Conservation (phyloP, 2,329 filamentous ascomycete species). For the Exophiala alcalophila region DNA sequence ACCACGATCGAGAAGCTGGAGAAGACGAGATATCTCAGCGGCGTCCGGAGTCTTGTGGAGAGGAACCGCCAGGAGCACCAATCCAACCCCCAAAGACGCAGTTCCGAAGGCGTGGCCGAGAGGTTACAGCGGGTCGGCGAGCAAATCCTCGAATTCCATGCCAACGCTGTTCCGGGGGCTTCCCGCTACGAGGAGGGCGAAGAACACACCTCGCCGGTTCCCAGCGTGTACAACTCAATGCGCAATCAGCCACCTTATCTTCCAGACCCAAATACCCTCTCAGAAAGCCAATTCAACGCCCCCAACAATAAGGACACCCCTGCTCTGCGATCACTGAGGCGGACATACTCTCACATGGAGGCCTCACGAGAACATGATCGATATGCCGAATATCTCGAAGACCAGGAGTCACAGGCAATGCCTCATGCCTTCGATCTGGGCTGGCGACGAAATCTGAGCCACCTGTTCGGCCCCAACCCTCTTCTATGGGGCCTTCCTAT, state of each 20-base stretch:
- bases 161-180: slow-evolving; percentile 75
- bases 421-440: slow-evolving; percentile 94
- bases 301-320: slow-evolving; percentile 23
- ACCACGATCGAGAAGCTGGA: slow-evolving; percentile 97
- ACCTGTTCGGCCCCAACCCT: slow-evolving; percentile 75
- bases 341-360: slow-evolving; percentile 49
- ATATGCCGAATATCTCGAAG: slow-evolving; percentile 80
- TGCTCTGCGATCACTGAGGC: slow-evolving; percentile 50
- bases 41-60: slow-evolving; percentile 68
- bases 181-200: slow-evolving; percentile 81
- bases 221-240: slow-evolving; percentile 20
- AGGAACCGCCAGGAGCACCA: slow-evolving; percentile 58
- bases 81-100: slow-evolving; percentile 41
- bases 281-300: slow-evolving; percentile 11
- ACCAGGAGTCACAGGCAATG: slow-evolving; percentile 80
- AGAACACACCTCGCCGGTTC: slow-evolving; percentile 44
- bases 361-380: slow-evolving; percentile 62
- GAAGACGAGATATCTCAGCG: slow-evolving; percentile 88
- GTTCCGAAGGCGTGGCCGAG: slow-evolving; percentile 30
- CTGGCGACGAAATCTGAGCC: slow-evolving; percentile 70
- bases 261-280: slow-evolving; percentile 6
- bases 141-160: slow-evolving; percentile 75
- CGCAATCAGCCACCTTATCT: slow-evolving; percentile 3
- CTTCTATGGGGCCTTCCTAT: slow-evolving; percentile 77
- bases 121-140: slow-evolving; percentile 63